These are phyloP conservation scores for Rhododendron henanense DNA, from an alignment of 148 eudicot species.

Conservation along the genomic window DNA sequence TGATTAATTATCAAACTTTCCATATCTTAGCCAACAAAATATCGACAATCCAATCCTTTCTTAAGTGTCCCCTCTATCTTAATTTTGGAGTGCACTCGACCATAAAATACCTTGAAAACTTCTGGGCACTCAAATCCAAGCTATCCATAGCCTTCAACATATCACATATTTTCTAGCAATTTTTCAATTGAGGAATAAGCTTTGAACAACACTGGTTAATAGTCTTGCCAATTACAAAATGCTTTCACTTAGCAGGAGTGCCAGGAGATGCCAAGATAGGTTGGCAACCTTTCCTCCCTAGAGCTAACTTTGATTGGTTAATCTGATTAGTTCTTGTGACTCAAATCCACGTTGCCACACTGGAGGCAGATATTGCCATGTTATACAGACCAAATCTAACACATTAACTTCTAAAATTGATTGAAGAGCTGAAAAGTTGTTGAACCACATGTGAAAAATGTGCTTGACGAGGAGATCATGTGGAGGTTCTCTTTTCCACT, in stretches of 20 bases:
- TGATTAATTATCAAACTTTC: neutral
- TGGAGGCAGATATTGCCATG: neutral
- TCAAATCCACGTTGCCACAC: neutral
- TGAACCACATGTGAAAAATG: neutral
- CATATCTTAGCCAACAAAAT: neutral
- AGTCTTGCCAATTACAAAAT: neutral
- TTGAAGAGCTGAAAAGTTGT: neutral
- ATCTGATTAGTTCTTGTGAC: neutral
- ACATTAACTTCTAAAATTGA: neutral
- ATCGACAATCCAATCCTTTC: neutral
- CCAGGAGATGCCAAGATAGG: neutral
- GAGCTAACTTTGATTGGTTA: neutral
- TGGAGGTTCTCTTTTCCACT: neutral
- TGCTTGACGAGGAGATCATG: neutral
- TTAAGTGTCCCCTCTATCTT: neutral
- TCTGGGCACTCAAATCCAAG: neutral
- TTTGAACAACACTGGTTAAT: neutral
- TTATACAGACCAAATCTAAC: neutral
- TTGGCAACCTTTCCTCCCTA: neutral
- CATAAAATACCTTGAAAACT: neutral
- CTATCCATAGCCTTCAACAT: neutral
- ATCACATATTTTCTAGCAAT: no score
- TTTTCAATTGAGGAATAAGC: no score
- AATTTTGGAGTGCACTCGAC: neutral
- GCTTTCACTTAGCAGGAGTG: neutral